Evolutionary conservation across 148 eudicot genomes (phyloP), one percentile per base, ranked within the genome.

Genomic region (Arbutus unedo): DNA sequence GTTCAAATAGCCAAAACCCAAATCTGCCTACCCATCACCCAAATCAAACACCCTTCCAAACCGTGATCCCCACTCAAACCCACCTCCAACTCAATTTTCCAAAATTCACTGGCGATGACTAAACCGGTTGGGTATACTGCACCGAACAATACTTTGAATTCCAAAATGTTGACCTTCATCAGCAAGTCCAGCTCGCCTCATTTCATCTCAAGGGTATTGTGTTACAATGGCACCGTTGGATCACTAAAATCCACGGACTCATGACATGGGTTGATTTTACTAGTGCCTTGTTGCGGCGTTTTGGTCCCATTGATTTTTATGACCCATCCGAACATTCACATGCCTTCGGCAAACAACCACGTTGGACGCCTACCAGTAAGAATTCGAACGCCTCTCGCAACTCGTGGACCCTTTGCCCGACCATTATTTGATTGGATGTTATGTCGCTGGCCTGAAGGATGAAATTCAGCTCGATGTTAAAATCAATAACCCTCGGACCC

Each of bases 171-270:
- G 38, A 31, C 38, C 38, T 81, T 25, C 50, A 74, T 8, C 57
- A 73, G 2, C 70, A 19, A 5, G 68, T 73, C 9, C n/a, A 25
- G 3, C 25, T 81, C 4, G 78, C 83, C 9, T 81, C 82, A 1
- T 68, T 81, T 53, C 81, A 83, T 14, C 8, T 83, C 0, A 81
- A 83, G 3, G 77, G 77, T 59, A 70, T 77, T 47, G 82, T 79
- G 1, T 62, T 84, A 8, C 79, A 79, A 31, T 84, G 82, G 85
- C 81, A 79, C 25, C 62, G 53, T 2, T 83, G 85, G 38, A 31
- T 31, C 38, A 31, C 38, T 31, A 31, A 31, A 31, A 31, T 31
- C 38, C 38, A 1, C 38, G 38, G 38, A 31, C 38, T 1, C 38
- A 31, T 31, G 38, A 31, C 38, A 31, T 31, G 38, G 38, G 1